Evolutionary conservation across 495 filamentous ascomycete species (phyloP), one percentile per base, ranked within the genome.

Genomic region (Delitschia confertaspora): DNA sequence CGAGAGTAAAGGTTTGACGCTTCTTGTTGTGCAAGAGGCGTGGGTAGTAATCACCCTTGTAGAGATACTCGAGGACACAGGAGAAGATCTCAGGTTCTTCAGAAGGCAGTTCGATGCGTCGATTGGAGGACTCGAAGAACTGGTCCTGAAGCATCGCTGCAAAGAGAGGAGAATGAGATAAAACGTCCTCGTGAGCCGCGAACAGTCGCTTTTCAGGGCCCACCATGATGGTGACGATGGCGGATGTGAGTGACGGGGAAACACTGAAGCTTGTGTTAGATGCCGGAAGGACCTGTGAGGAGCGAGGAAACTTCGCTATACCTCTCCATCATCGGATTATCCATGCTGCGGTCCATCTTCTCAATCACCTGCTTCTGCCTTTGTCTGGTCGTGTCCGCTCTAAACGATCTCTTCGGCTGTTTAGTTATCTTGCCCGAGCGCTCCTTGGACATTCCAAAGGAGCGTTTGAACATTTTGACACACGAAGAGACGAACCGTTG

Each of bases 401-500:
- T 76, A 65, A 77, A 75, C 59, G 72, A 75, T 65, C 76, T 85
- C 79, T 78, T 87, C 7, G 73, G 47, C 56, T 69, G 69, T 67
- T 78, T 87, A 67, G 72, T 72, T 65, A 80, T 71, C 75, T 93
- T 91, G 62, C 79, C 78, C 61, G 81, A 81, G 47, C 82, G 78
- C 64, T 82, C 73, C 65, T 76, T 80, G 41, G 75, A 76, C 25
- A 36, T 53, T 60, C 71, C 69, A 69, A 88, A 88, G 55, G 83
- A 85, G 62, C 83, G 82, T 63, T 80, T 85, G 72, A 88, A 88
- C 83, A 88, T 88, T 55, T 44, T 72, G 73, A 42, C n/a, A n/a
- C n/a, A 60, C 60, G 53, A 65, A 63, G 59, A 49, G 51, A 56
- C 51, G 51, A 53, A 55, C 51, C 49, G 59, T 9, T 8, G 14